Conservation (phyloP, 164 flowering plant species). For the Magnolia kwangsiensis region DNA sequence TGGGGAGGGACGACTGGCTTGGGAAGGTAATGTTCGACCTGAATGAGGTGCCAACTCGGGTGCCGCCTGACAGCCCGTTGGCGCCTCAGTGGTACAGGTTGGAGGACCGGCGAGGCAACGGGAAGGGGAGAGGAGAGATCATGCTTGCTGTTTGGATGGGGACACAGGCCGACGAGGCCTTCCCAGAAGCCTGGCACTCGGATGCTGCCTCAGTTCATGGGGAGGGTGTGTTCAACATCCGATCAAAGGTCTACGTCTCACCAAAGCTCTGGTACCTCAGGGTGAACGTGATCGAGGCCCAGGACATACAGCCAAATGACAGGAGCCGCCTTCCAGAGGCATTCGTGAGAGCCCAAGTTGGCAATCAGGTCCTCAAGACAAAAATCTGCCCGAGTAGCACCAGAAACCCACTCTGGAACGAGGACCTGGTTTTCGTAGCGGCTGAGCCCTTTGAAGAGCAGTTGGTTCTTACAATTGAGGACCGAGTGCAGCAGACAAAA, state of each 20-base stretch:
- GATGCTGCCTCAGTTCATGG: slow-evolving; percentile 74
- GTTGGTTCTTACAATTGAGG: slow-evolving; percentile 52
- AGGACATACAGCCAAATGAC: slow-evolving; percentile 61
- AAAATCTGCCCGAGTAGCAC: slow-evolving; percentile 41
- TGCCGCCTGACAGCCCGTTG: slow-evolving; percentile 84
- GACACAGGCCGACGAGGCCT: slow-evolving; percentile 89
- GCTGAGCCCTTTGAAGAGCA: slow-evolving; percentile 88
- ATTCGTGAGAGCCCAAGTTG: slow-evolving; percentile 59
- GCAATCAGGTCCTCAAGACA: slow-evolving; percentile 64
- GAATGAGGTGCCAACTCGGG: slow-evolving; percentile 74
- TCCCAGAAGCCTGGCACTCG: slow-evolving; percentile 80
- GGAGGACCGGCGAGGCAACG: slow-evolving; percentile 47
- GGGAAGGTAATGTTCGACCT: slow-evolving; percentile 67
- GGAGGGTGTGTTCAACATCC: slow-evolving; percentile 61
- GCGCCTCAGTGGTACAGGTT: slow-evolving; percentile 88
- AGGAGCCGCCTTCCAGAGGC: slow-evolving; percentile 49
- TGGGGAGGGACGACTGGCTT: slow-evolving; percentile 57
- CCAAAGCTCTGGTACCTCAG: slow-evolving; percentile 86
- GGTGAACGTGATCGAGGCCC: slow-evolving; percentile 89
- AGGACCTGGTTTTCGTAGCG: slow-evolving; percentile 72
- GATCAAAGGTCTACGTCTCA: slow-evolving; percentile 83
- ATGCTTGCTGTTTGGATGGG: slow-evolving; percentile 94
- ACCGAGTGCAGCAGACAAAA: slow-evolving; percentile 38
- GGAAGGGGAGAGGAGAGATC: slow-evolving; percentile 48
- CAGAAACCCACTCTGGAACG: slow-evolving; percentile 74